Evolutionary conservation across 2,329 filamentous ascomycete species (phyloP), one percentile per base, ranked within the genome.

Genomic region (Knoxdaviesia proteae): DNA sequence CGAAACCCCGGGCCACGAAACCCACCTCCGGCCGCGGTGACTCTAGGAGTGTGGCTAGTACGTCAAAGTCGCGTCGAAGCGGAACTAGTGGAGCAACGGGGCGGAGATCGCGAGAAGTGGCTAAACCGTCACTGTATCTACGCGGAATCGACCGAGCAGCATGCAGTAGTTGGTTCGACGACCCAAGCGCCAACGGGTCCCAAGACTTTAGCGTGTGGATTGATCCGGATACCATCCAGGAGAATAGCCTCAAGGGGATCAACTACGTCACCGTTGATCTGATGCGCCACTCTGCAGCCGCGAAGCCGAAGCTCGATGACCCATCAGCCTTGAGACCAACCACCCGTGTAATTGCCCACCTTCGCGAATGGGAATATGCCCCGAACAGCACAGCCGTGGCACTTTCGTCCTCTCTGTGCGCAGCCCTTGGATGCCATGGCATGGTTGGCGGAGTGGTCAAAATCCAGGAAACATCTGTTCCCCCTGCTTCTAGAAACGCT

Each of bases 391-490:
- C 81, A 48, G 81, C 88, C 47, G 73, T 75, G 40, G 84, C 84
- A 1, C 64, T 98, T 30, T 96, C 90, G 1, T 71, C 77, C 0
- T 61, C 77, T 4, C 63, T 98, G 6, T 93, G 83, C 56, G 71
- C 72, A 32, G 71, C 80, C 1, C 66, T 98, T 29, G 78, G 77
- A 3, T 76, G 73, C 42, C 64, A 73, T 36, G 77, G 75, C 2
- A 69, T 93, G 42, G 81, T 93, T 7, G 90, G 90, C 8, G 84
- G 86, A 1, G 74, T 96, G 37, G 71, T 94, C 44, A 84, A 88
- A 47, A 68, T 98, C 32, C 86, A 96, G 54, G 77, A 82, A 7
- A 87, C 88, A 1, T 20, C 20, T 3, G 20, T 20, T 20, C 20
- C 20, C 20, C 20, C 20, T 20, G 20, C 20, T 20, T 20, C 20